Evolutionary conservation across 2,329 filamentous ascomycete species (phyloP).

Genomic region (Talaromyces piceae): DNA sequence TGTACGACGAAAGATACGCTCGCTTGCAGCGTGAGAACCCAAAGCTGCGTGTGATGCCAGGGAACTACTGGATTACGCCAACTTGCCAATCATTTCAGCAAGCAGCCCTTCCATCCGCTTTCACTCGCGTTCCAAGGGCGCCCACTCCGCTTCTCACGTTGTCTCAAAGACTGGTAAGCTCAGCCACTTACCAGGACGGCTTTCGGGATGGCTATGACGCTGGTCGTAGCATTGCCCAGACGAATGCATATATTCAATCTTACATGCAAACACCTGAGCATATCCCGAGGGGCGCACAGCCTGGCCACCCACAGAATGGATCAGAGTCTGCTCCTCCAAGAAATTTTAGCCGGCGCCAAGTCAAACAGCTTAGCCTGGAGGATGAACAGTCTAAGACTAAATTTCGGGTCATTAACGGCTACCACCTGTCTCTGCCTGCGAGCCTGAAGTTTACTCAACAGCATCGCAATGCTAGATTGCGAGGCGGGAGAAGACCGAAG

Average conservation of each 20-base stretch:
- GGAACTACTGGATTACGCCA: conserved; percentile 11
- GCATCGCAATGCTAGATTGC: conserved; percentile 8
- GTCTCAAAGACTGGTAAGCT: neutral
- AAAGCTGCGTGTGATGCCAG: conserved; percentile 14
- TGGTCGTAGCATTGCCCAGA: neutral
- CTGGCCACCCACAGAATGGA: neutral
- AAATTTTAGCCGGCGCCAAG: neutral
- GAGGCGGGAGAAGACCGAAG: conserved; percentile 7
- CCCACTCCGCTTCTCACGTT: conserved; percentile 8
- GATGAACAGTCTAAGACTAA: neutral
- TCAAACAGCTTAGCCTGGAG: neutral
- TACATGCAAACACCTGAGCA: conserved; percentile 4
- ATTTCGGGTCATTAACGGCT: conserved; percentile 6
- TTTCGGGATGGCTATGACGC: neutral
- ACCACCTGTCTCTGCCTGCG: conserved; percentile 5
- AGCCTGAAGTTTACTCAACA: conserved; percentile 10
- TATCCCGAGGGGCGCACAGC: conserved; percentile 1
- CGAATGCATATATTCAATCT: neutral
- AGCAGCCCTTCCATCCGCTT: neutral
- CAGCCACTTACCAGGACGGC: neutral
- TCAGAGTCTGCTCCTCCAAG: neutral
- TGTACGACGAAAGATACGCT: conserved; percentile 19
- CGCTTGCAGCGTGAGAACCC: conserved; percentile 13
- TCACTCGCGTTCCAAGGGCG: neutral
- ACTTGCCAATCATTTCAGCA: no score